Evolutionary conservation across 2,329 filamentous ascomycete species (phyloP).

Genomic region (Aureobasidium subglaciale): DNA sequence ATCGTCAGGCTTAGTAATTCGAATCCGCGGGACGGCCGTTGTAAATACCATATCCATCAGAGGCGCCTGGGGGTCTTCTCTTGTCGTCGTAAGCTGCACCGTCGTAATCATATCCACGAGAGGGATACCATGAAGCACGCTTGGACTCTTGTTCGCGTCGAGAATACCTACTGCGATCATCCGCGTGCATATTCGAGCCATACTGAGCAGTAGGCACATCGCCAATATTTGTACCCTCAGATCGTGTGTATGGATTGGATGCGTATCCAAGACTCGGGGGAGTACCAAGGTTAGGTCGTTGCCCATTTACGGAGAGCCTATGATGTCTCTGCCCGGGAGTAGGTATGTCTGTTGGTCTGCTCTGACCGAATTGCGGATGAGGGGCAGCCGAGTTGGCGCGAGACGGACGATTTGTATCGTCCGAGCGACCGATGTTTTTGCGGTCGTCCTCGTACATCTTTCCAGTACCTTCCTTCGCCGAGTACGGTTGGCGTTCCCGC

Average conservation of each 20-base stretch:
- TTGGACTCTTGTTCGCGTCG: slow-evolving; percentile 4
- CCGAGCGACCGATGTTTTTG: slow-evolving; percentile 15
- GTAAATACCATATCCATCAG: slow-evolving; percentile 14
- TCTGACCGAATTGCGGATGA: slow-evolving; percentile 6
- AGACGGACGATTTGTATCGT: slow-evolving; percentile 8
- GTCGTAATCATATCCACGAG: slow-evolving; percentile 6
- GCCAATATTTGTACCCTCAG: slow-evolving; percentile 18
- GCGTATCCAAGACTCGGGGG: slow-evolving; percentile 4
- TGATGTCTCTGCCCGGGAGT: slow-evolving; percentile 12
- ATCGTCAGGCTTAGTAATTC: neutral
- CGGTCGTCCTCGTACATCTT: slow-evolving; percentile 45
- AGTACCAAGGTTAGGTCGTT: neutral
- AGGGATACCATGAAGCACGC: neutral
- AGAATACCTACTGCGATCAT: slow-evolving; percentile 7
- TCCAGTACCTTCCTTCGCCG: slow-evolving; percentile 51
- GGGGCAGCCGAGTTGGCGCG: slow-evolving; percentile 15
- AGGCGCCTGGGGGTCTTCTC: neutral
- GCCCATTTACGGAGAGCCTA: slow-evolving; percentile 10
- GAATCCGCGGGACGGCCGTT: neutral
- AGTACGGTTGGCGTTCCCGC: slow-evolving; percentile 59
- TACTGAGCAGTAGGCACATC: slow-evolving; percentile 17
- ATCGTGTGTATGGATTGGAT: slow-evolving; percentile 15
- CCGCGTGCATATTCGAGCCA: slow-evolving; percentile 17
- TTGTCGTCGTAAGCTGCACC: slow-evolving; percentile 3
- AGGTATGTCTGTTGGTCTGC: slow-evolving; percentile 16